phyloP scores from a whole-genome alignment of 139 green algal species.

The Auxenochlorella pyrenoidosa region DNA sequence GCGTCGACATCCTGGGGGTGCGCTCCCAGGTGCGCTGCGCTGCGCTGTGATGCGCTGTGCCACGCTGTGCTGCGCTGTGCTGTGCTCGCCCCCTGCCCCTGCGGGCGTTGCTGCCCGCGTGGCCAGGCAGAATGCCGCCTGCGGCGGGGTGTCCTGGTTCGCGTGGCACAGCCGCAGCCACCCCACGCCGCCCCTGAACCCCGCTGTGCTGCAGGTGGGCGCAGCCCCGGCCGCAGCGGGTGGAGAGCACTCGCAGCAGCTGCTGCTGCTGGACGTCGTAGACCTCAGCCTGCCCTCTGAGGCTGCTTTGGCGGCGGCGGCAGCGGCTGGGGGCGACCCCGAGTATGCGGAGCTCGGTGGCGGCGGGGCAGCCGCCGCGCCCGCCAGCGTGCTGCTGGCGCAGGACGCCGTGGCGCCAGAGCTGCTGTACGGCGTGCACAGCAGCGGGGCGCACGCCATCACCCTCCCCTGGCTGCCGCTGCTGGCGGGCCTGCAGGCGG shows the following conservation, averaged over 20 bases:
- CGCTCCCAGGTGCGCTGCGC: constrained; percentile 17
- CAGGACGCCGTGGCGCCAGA: constrained; percentile 40
- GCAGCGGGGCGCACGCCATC: constrained; percentile 31
- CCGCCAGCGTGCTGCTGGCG: constrained; percentile 19
- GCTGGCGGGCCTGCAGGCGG: constrained; percentile 24
- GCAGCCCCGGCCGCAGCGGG: not conserved
- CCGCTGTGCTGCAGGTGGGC: constrained; percentile 1
- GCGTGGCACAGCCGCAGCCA: not conserved
- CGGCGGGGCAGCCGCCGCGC: not conserved
- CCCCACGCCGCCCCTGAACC: not conserved
- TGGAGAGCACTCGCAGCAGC: not conserved
- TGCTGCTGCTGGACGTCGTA: constrained; percentile 43
- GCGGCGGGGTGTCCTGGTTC: not conserved
- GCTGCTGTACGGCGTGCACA: constrained; percentile 33
- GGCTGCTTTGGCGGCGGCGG: not conserved
- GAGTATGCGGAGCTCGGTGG: not conserved
- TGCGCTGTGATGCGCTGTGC: not conserved
- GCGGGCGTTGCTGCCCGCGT: no score
- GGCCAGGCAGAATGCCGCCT: no score
- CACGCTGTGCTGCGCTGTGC: no score
- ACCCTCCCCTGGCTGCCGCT: constrained; percentile 51
- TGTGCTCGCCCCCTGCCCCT: no score
- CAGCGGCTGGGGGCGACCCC: not conserved
- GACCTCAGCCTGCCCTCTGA: not conserved
- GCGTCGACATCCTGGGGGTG: constrained; percentile 13